A percentile compares a stretch with the other conserved stretches of the same genome.
Conservation (phyloP, 2,329 filamentous ascomycete genomes). For the Neonectria faginata region DNA sequence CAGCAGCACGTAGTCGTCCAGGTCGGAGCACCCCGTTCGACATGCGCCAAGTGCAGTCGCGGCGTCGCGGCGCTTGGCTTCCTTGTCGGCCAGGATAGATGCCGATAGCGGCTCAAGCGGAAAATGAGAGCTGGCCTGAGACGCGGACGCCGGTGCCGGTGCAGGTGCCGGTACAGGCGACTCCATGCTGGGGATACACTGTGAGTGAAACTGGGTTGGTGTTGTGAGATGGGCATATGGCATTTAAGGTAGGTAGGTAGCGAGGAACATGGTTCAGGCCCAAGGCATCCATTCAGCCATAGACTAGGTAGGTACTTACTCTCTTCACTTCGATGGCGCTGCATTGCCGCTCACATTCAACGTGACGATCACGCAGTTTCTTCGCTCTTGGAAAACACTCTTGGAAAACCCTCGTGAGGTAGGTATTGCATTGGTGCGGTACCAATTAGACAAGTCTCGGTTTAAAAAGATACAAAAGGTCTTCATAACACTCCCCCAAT, state of each 20-base stretch:
- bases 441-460: constrained; percentile 21
- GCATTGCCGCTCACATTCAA: background rate
- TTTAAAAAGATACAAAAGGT: constrained; percentile 23
- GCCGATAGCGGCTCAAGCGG: constrained; percentile 59
- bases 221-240: background rate
- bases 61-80: constrained; percentile 52
- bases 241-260: background rate
- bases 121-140: constrained; percentile 62
- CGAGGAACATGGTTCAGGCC: background rate
- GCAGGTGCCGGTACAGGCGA: constrained; percentile 15
- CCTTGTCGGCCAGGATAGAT: constrained; percentile 54
- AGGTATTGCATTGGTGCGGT: constrained; percentile 24
- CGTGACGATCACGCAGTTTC: background rate
- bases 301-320: too few species aligned
- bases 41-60: constrained; percentile 48
- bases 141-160: constrained; percentile 21
- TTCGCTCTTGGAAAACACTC: background rate
- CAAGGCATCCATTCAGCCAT: background rate
- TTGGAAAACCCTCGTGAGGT: background rate
- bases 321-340: background rate
- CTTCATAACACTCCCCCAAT: constrained; percentile 21
- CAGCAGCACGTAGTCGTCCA: constrained; percentile 62
- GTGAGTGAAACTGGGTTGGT: background rate
- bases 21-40: constrained; percentile 58
- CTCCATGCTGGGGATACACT: background rate